Evolutionary conservation across 345 rosid genomes (phyloP), one percentile per base, ranked within the genome.

Genomic region (Adansonia digitata): DNA sequence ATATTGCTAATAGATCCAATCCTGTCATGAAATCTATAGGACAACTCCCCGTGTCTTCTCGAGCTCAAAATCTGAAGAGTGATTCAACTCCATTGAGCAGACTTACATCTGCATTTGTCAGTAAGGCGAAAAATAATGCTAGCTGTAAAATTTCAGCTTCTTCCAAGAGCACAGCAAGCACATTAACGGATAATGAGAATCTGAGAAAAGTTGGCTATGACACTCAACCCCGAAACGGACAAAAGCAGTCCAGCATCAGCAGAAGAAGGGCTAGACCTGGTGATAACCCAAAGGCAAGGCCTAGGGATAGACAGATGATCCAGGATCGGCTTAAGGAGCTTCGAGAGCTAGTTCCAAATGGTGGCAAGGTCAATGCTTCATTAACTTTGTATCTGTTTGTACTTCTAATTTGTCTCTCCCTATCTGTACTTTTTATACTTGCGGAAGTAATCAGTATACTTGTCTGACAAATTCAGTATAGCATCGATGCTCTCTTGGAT

Each of bases 251-350:
- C 18, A 78, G 45, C 20, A 29, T 63, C 8, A 59, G 17, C 77
- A 85, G 81, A 65, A 86, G 85, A 69, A 87, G 78, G 79, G 80
- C 78, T 26, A 80, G 78, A 75, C 77, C 85, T n/a, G 81, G 77
- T 67, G 85, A 84, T 61, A 83, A 77, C 75, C 91, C 66, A 67
- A 85, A 49, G 81, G 84, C 85, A 22, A 85, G 92, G 77, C 94
- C 94, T 22, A 82, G 91, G 80, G 94, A 86, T 60, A 83, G 91
- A 64, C 94, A 88, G 66, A 67, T 87, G 71, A 90, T 90, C 77
- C 92, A 88, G 75, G 95, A 90, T 57, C 85, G 91, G 46, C 84
- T 88, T 14, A 88, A 84, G 77, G 92, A 88, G 79, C 82, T 90
- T 9, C 77, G 95, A 24, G 87, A 84, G 66, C 89, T 88, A n/a